A percentile compares a stretch with the other conserved stretches of the same genome.
Conservation (phyloP, 2,329 filamentous ascomycete species). For the Eutypella sp. region DNA sequence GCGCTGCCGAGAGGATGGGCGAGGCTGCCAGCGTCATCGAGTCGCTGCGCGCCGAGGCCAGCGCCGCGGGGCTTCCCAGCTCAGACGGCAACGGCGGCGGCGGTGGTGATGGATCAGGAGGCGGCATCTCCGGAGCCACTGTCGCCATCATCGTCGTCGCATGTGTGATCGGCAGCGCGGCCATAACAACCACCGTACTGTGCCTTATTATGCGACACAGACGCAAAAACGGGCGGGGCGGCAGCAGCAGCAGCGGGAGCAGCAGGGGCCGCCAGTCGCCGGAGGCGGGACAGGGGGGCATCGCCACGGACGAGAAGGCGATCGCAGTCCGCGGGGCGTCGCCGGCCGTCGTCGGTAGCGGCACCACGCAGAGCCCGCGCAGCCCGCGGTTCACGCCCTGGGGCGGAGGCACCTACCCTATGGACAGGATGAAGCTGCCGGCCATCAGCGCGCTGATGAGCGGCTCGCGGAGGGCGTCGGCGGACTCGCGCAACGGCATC, state of each 20-base stretch:
- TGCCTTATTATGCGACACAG: constrained; percentile 21
- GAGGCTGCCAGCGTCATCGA: constrained; percentile 27
- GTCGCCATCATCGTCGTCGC: constrained; percentile 25
- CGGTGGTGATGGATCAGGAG: not conserved
- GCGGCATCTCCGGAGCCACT: constrained; percentile 21
- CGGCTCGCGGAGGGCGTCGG: constrained; percentile 17
- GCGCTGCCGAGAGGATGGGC: constrained; percentile 48
- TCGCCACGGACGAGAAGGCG: constrained; percentile 12
- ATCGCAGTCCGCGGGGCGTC: constrained; percentile 20
- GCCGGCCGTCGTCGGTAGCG: too few species aligned
- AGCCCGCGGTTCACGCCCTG: constrained; percentile 23
- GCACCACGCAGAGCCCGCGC: too few species aligned
- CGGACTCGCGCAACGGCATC: constrained; percentile 11
- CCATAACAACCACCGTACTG: constrained; percentile 16
- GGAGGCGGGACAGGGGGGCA: constrained; percentile 7
- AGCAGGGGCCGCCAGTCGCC: not conserved
- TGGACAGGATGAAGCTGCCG: constrained; percentile 24
- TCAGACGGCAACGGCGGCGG: not conserved
- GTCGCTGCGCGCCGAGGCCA: constrained; percentile 14
- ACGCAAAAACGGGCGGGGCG: constrained; percentile 16
- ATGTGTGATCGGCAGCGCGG: constrained; percentile 22
- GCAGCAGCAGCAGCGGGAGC: constrained; percentile 4
- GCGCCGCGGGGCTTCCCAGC: constrained; percentile 12
- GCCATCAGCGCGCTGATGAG: constrained; percentile 16
- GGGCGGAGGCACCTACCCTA: constrained; percentile 16